Conservation (phyloP, 768 basidiomycete species). For the Kockovaella imperatae region DNA sequence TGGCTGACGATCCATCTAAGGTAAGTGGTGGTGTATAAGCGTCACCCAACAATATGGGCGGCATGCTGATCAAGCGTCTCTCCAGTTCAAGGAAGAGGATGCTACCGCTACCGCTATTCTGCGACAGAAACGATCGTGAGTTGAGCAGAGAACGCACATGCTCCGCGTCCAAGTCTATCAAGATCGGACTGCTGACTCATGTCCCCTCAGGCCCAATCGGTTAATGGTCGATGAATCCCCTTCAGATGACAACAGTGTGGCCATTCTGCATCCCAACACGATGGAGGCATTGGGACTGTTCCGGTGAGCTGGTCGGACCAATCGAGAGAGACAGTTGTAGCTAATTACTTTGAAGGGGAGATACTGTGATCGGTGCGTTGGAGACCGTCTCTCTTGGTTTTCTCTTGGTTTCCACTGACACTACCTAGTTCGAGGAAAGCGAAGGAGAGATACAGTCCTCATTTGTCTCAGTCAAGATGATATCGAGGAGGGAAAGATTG, state of each 20-base stretch:
- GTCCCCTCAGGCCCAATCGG: conserved; percentile 77
- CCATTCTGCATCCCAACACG: conserved; percentile 88
- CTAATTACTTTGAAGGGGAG: too few species aligned
- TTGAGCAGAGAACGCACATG: not conserved
- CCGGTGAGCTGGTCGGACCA: conserved; percentile 47
- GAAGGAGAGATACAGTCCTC: conserved; percentile 92
- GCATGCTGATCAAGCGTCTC: not conserved
- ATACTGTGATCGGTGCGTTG: conserved; percentile 82
- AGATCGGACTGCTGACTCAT: conserved; percentile 4
- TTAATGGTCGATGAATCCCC: conserved; percentile 92
- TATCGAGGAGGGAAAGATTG: conserved; percentile 95
- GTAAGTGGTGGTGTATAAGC: conserved; percentile 5
- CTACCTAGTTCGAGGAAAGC: conserved; percentile 67
- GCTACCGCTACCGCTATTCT: conserved; percentile 83
- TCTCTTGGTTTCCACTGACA: conserved; percentile 1
- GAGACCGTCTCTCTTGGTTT: not conserved
- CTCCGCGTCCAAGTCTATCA: not conserved
- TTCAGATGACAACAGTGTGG: conserved; percentile 97
- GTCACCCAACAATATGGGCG: not conserved
- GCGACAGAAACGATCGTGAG: conserved; percentile 94
- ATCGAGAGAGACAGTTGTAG: too few species aligned
- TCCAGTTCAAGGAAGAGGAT: conserved; percentile 31
- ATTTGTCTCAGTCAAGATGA: conserved; percentile 93
- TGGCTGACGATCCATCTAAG: conserved; percentile 27
- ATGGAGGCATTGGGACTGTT: conserved; percentile 92